Percentiles rank a stretch among this genome's conserved stretches.
These are phyloP conservation scores for Taphrina flavorubra DNA, from an alignment of 1,139 yeast species.

Conservation along the genomic window DNA sequence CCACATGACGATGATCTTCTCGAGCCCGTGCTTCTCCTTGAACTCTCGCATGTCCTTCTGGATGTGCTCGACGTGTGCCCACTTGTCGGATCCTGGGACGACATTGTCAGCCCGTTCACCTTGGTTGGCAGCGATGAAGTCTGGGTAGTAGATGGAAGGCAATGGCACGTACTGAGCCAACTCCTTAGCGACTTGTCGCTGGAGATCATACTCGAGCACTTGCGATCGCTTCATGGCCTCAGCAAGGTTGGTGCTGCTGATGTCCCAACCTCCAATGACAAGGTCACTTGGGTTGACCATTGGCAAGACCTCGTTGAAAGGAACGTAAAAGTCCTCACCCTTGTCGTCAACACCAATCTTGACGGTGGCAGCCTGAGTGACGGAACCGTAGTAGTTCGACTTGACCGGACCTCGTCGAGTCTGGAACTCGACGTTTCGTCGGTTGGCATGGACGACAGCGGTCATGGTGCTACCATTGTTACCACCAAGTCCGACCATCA, in stretches of 20 bases:
- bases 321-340: constrained; percentile 90
- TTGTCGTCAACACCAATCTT: constrained; percentile 82
- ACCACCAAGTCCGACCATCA: constrained; percentile 95
- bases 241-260: constrained; percentile 70
- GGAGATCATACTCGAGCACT: constrained; percentile 85
- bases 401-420: constrained; percentile 79
- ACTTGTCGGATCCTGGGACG: constrained; percentile 72
- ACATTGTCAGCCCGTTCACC: constrained; percentile 89
- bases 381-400: constrained; percentile 95
- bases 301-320: constrained; percentile 87
- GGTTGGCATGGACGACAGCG: constrained; percentile 85
- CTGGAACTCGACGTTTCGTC: constrained; percentile 74
- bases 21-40: constrained; percentile 73
- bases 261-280: constrained; percentile 95
- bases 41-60: constrained; percentile 83
- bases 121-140: constrained; percentile 95
- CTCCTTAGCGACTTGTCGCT: constrained; percentile 71
- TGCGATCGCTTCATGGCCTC: constrained; percentile 84
- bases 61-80: constrained; percentile 88
- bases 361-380: constrained; percentile 88
- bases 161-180: constrained; percentile 71
- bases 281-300: constrained; percentile 89
- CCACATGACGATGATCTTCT: constrained; percentile 90
- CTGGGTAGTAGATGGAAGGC: constrained; percentile 91
- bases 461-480: constrained; percentile 93